phyloP scores from a whole-genome alignment of 495 filamentous ascomycete species.

The Penicillium argentinense region DNA sequence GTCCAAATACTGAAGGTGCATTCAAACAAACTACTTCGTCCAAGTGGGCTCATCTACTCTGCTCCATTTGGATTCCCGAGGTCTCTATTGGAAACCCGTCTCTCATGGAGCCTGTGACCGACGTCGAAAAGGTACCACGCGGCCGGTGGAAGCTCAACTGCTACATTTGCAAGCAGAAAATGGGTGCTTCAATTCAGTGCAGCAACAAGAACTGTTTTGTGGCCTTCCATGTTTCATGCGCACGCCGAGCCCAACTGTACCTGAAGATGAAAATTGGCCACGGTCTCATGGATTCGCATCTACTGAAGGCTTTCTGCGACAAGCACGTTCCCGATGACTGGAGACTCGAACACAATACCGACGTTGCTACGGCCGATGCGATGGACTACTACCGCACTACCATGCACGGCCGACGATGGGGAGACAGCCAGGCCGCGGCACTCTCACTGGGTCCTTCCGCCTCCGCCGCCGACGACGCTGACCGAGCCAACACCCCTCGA shows the following conservation, averaged over 20 bases:
- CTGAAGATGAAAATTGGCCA: constrained; percentile 95
- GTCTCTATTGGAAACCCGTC: constrained; percentile 93
- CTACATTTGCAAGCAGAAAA: constrained; percentile 95
- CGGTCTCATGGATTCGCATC: constrained; percentile 83
- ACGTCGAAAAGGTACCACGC: constrained; percentile 94
- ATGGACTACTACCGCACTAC: constrained; percentile 82
- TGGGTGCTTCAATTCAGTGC: constrained; percentile 98
- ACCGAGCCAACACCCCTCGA: constrained; percentile 41
- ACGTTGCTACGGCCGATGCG: constrained; percentile 62
- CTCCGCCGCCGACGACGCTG: constrained; percentile 36
- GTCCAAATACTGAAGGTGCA: constrained; percentile 93
- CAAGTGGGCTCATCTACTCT: constrained; percentile 95
- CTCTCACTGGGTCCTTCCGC: constrained; percentile 70
- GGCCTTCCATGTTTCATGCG: constrained; percentile 98
- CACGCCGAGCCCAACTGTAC: constrained; percentile 81
- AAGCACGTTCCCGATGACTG: constrained; percentile 93
- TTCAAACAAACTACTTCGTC: constrained; percentile 97
- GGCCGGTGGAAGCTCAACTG: constrained; percentile 90
- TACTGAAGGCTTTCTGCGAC: constrained; percentile 93
- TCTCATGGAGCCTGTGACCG: constrained; percentile 97
- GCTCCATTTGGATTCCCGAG: constrained; percentile 98
- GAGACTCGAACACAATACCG: constrained; percentile 79
- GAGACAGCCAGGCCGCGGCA: constrained; percentile 85
- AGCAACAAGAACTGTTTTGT: constrained; percentile 96
- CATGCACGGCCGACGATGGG: constrained; percentile 87